These are phyloP conservation scores for Oryza coarctata DNA, from an alignment of 176 grass and related monocot species.

Conservation along the genomic window DNA sequence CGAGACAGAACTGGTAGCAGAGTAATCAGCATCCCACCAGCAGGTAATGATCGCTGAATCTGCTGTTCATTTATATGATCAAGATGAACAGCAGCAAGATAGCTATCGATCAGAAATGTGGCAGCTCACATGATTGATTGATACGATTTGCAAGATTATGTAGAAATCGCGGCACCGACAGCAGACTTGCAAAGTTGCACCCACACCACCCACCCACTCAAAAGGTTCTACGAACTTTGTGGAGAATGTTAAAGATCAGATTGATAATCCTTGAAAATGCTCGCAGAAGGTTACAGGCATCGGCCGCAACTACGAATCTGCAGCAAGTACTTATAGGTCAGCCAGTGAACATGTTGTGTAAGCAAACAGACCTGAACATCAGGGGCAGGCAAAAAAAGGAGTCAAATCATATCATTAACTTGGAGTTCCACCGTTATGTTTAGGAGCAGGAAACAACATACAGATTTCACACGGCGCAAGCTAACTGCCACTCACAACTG, in stretches of 20 bases:
- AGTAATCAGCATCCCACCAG: not conserved
- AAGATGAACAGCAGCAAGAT: not conserved
- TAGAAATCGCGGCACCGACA: not conserved
- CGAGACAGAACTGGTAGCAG: not conserved
- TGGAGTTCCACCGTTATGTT: not conserved
- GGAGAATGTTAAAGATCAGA: not conserved
- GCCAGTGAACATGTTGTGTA: not conserved
- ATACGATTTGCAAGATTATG: not conserved
- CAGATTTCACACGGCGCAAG: conserved; percentile 1
- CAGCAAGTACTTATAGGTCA: not conserved
- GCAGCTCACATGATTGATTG: not conserved
- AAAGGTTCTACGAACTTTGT: not conserved
- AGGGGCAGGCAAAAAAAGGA: not conserved
- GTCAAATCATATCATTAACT: not conserved
- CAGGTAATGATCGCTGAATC: not conserved
- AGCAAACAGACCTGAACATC: not conserved
- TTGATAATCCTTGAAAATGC: not conserved
- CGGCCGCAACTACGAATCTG: not conserved
- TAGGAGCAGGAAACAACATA: not conserved
- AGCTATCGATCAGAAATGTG: not conserved
- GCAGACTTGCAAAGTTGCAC: not conserved
- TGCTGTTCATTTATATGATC: not conserved
- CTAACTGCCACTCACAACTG: conserved; percentile 14
- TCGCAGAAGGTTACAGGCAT: not conserved
- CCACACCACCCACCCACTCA: not conserved